Evolutionary conservation across 148 eudicot species (phyloP).

Genomic region (Silene uniflora): DNA sequence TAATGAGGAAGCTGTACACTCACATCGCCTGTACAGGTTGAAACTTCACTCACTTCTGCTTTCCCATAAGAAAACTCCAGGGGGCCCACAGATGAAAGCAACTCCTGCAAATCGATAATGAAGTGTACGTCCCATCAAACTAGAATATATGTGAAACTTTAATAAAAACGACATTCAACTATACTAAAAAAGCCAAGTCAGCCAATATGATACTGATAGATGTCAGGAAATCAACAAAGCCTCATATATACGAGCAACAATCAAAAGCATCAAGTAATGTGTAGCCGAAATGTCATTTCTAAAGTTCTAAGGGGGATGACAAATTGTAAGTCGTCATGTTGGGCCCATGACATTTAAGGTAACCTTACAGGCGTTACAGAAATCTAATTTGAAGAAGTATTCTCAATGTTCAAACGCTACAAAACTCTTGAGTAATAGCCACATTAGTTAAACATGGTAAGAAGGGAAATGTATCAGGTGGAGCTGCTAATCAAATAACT

Average conservation of each 20-base stretch:
- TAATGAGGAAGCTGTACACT: slow-evolving; percentile 33
- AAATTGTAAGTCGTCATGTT: neutral
- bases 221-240: neutral
- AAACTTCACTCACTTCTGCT: slow-evolving; percentile 80
- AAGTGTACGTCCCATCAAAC: slow-evolving; percentile 1
- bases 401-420: neutral
- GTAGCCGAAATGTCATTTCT: neutral
- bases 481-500: neutral
- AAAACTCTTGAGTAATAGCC: neutral
- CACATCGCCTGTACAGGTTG: slow-evolving; percentile 90
- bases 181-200: neutral
- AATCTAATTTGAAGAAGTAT: neutral
- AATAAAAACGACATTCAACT: neutral
- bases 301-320: neutral
- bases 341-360: neutral
- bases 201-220: neutral
- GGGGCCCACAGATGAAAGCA: slow-evolving; percentile 55
- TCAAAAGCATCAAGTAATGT: neutral
- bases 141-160: neutral
- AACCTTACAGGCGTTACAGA: neutral
- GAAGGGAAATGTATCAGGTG: neutral
- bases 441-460: neutral
- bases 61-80: slow-evolving; percentile 75
- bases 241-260: neutral
- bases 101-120: slow-evolving; percentile 59